Evolutionary conservation across 2,329 filamentous ascomycete species (phyloP), one percentile per base, ranked within the genome.

Genomic region (Exserohilum turcica): DNA sequence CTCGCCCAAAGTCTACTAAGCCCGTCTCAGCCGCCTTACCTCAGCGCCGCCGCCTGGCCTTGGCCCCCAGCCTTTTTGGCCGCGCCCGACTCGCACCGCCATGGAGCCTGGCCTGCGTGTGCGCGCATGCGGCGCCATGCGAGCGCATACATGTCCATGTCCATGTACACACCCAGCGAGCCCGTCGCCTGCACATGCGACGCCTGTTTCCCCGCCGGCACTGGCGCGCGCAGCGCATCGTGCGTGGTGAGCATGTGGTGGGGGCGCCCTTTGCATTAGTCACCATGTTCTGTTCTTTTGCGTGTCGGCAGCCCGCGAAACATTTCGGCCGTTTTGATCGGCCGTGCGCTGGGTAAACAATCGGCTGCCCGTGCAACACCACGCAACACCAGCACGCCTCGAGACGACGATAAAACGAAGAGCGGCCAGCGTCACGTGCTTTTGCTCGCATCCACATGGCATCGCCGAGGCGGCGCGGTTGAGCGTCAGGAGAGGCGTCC

Each of bases 251-350:
- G n/a, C n/a, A n/a, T n/a, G n/a, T n/a, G n/a, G 24, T 28, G 32
- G 29, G 29, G 39, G 31, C 13, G 27, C 21, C 33, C n/a, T n/a
- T n/a, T n/a, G n/a, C n/a, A n/a, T 44, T 50, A 42, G 49, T 52
- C 47, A 42, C 36, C 43, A 13, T 9, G 43, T 52, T 52, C 21
- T 48, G 36, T 47, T 52, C 29, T 36, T 40, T 52, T 35, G 18
- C n/a, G n/a, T n/a, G n/a, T n/a, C n/a, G n/a, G 3, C 16, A 24
- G 43, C 29, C 13, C 32, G 36, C 38, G 28, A 43, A 43, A 33
- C 29, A 33, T 36, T 27, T 44, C 31, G 29, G 42, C 32, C 18
- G 29, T 44, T 44, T 16, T 12, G 15, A 31, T 31, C 28, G 18
- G 31, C 19, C 21, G 7, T 27, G 19, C 21, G 8, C 16, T 19